phyloP scores from a whole-genome alignment of 2,329 filamentous ascomycete species.

The Curvularia verruculosa region DNA sequence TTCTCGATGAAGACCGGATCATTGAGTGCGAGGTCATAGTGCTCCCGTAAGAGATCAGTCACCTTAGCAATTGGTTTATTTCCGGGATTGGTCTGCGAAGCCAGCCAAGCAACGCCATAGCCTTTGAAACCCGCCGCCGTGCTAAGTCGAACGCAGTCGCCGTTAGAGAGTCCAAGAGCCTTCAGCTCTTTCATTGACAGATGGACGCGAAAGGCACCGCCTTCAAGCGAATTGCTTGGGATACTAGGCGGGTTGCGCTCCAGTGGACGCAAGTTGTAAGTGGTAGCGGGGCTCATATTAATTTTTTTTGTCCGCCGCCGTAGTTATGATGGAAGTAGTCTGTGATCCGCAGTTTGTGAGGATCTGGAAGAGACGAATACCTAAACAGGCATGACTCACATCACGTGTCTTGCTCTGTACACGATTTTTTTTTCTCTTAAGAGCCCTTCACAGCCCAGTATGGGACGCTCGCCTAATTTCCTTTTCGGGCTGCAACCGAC shows the following conservation, averaged over 20 bases:
- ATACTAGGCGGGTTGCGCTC: slow-evolving; percentile 54
- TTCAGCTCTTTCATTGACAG: slow-evolving; percentile 63
- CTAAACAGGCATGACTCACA: slow-evolving; percentile 10
- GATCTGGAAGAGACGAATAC: not conserved
- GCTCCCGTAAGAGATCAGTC: slow-evolving; percentile 74
- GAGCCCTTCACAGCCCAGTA: not conserved
- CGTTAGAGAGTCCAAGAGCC: slow-evolving; percentile 61
- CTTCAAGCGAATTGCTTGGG: slow-evolving; percentile 57
- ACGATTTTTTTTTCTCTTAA: not conserved
- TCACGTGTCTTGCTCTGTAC: slow-evolving; percentile 5
- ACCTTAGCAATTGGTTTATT: slow-evolving; percentile 60
- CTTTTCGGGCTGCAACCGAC: slow-evolving; percentile 1
- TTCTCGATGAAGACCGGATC: slow-evolving; percentile 63
- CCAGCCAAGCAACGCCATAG: slow-evolving; percentile 68
- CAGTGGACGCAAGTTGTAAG: slow-evolving; percentile 62
- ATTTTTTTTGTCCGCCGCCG: slow-evolving; percentile 1
- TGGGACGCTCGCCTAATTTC: slow-evolving; percentile 3
- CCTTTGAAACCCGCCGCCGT: slow-evolving; percentile 53
- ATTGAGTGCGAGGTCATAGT: slow-evolving; percentile 70
- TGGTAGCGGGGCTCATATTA: slow-evolving; percentile 30
- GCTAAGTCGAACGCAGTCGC: slow-evolving; percentile 63
- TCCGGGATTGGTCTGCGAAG: slow-evolving; percentile 52
- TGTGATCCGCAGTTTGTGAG: not conserved
- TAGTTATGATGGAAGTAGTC: not conserved
- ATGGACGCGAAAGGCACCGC: slow-evolving; percentile 65